Evolutionary conservation across 768 basidiomycete genomes (phyloP), one percentile per base, ranked within the genome.

Genomic region (Cytidiella melzeri): DNA sequence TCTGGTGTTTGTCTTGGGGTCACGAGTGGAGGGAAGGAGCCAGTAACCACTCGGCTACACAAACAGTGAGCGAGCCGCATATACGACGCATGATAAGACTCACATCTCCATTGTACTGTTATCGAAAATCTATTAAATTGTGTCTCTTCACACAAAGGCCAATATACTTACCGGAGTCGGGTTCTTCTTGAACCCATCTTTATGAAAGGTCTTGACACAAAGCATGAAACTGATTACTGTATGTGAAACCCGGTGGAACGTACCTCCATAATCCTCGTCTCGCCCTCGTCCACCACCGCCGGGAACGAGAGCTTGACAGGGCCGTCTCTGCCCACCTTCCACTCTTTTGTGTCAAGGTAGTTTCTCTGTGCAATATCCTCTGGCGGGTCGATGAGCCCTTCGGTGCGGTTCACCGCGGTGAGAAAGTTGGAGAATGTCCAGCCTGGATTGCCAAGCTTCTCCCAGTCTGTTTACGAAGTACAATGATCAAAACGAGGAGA

Each of bases 381-480:
- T 3, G 46, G 37, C 6, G 46, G 47, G 7, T 37, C 19, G 21
- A 42, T 55, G 11, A 37, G 60, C 58, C 57, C 57, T 49, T 64
- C 62, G 3, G 56, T 53, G 13, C 56, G 57, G 1, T 38, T 39
- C 10, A 61, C 36, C 39, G 54, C 56, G 25, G 56, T 54, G 38
- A 57, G 46, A 27, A 48, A 56, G 34, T 57, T 55, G 21, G 53
- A 45, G 58, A 57, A 64, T 28, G 60, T 61, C 60, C 59, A 64
- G 1, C 60, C 60, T 0, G 60, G 59, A 46, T 64, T 64, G 0
- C 62, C 62, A 0, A 64, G 57, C 7, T 54, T 50, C 48, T 60
- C 60, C 23, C 60, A 47, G 21, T 61, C 62, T 34, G 30, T 7
- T 7, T 34, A 15, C 9, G 30, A 15, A 7, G 30, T 34, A 34